Evolutionary conservation across 306 rosid species (phyloP).

Genomic region (Lotus japonicus): DNA sequence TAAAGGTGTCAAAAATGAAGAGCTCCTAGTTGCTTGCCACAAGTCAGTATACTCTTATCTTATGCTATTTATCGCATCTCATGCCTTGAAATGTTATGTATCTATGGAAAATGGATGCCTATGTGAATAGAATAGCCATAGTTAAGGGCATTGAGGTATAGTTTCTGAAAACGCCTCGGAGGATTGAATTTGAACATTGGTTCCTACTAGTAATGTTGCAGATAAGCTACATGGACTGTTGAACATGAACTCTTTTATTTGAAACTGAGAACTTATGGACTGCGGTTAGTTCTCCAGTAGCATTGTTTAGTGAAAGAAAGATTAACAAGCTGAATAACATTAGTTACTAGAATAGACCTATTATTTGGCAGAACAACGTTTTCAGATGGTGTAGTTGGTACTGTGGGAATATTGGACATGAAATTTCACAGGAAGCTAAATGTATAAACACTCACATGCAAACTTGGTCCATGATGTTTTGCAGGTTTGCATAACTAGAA

Average conservation of each 20-base stretch:
- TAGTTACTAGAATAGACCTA: background rate
- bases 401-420: background rate
- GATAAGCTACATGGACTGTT: background rate
- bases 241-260: background rate
- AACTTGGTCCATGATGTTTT: background rate
- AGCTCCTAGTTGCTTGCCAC: constrained; percentile 93
- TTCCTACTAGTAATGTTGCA: background rate
- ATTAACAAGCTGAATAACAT: background rate
- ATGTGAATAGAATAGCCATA: constrained; percentile 4
- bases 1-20: constrained; percentile 82
- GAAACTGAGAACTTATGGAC: background rate
- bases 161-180: background rate
- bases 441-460: background rate
- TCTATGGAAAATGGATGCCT: background rate
- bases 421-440: background rate
- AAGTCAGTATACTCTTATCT: constrained; percentile 45
- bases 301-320: background rate
- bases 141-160: background rate
- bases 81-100: background rate
- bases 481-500: too few species aligned
- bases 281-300: background rate
- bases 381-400: background rate
- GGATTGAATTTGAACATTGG: background rate
- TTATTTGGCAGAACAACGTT: background rate
- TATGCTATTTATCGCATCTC: background rate